Conservation (phyloP, 2,329 filamentous ascomycete species). For the Ceratocystis alfenasii region DNA sequence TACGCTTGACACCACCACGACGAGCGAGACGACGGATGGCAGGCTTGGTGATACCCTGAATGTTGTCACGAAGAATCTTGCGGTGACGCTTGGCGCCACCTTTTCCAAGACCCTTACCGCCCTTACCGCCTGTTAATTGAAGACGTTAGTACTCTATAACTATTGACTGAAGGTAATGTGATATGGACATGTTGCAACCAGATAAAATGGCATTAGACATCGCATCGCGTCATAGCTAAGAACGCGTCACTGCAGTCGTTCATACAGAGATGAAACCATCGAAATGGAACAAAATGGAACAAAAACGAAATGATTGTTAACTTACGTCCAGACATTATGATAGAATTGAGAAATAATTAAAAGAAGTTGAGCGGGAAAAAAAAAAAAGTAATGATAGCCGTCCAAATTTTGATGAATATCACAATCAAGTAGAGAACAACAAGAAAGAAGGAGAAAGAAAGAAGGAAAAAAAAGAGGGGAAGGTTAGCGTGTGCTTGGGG, state of each 20-base stretch:
- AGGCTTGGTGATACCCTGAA: slow-evolving; percentile 98
- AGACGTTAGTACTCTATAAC: slow-evolving; percentile 13
- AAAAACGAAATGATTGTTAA: not conserved
- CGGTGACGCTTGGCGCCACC: slow-evolving; percentile 97
- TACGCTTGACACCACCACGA: slow-evolving; percentile 99
- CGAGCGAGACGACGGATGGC: slow-evolving; percentile 96
- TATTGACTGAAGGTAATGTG: not conserved
- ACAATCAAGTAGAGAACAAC: slow-evolving; percentile 6
- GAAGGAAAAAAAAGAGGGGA: slow-evolving; percentile 17
- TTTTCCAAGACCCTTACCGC: slow-evolving; percentile 96
- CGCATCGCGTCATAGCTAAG: slow-evolving; percentile 6
- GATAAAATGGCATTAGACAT: not conserved
- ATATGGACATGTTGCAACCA: not conserved
- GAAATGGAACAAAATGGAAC: not conserved
- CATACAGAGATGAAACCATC: not conserved
- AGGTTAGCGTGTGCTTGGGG: not conserved
- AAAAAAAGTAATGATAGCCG: not conserved
- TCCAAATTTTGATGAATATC: slow-evolving; percentile 1
- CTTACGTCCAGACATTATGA: slow-evolving; percentile 24
- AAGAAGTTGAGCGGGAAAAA: not conserved
- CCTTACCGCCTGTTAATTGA: slow-evolving; percentile 61
- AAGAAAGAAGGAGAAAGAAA: slow-evolving; percentile 14
- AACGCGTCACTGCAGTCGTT: slow-evolving; percentile 13
- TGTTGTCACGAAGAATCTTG: slow-evolving; percentile 99
- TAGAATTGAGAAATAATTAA: slow-evolving; percentile 12